A percentile compares a stretch with the other conserved stretches of the same genome.
These are phyloP conservation scores for Leishmania martiniquensis DNA, from an alignment of 208 protist genomes.

Conservation along the genomic window DNA sequence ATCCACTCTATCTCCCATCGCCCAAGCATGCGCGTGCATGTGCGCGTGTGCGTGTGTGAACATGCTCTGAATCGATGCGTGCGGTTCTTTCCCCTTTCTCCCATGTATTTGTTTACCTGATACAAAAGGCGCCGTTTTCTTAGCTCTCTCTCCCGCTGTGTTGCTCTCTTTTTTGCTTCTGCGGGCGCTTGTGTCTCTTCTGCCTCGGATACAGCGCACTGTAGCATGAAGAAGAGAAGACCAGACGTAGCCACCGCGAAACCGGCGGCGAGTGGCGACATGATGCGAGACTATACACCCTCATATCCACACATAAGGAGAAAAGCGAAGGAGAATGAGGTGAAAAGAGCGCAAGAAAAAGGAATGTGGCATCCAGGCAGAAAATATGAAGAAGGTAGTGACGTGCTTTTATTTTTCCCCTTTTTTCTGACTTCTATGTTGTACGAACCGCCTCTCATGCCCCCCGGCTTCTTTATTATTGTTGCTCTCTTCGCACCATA, in stretches of 20 bases:
- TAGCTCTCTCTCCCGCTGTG: background rate
- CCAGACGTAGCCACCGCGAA: too few relatives aligned
- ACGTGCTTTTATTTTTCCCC: background rate
- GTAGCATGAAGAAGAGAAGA: too few relatives aligned
- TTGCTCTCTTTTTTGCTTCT: background rate
- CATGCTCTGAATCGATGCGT: background rate
- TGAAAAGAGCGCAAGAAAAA: too few relatives aligned
- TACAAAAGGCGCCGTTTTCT: background rate
- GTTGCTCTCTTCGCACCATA: background rate
- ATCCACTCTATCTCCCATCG: background rate
- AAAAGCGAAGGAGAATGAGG: too few relatives aligned
- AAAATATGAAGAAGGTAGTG: background rate
- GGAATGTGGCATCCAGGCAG: too few relatives aligned
- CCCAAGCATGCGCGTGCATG: background rate
- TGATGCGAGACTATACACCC: too few relatives aligned
- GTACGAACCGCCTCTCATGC: background rate
- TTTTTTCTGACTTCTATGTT: background rate
- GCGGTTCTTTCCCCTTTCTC: background rate
- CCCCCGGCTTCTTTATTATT: background rate
- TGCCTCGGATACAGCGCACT: too few relatives aligned
- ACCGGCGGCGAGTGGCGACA: too few relatives aligned
- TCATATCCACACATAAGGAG: too few relatives aligned
- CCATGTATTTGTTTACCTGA: background rate
- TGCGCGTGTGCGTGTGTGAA: background rate
- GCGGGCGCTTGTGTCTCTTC: too few relatives aligned